phyloP scores from a whole-genome alignment of 345 rosid genomes.

The Luvunga scandens region DNA sequence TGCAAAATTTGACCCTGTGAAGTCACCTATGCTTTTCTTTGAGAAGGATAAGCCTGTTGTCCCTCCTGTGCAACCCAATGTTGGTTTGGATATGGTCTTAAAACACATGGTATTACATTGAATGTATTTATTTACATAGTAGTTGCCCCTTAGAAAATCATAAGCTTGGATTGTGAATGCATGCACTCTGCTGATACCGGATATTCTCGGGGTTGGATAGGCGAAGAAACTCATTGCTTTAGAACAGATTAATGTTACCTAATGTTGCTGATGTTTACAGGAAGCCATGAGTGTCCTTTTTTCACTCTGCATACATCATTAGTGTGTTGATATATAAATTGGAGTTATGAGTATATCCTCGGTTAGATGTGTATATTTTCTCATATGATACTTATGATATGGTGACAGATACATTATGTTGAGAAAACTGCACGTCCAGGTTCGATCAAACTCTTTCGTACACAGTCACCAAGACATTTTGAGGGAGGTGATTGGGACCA shows the following conservation, averaged over 20 bases:
- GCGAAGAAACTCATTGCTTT: neutral
- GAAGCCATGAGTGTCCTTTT: neutral
- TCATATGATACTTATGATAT: neutral
- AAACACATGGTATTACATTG: conserved; percentile 55
- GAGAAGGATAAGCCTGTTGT: conserved; percentile 60
- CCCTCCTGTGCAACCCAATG: conserved; percentile 63
- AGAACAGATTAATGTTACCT: neutral
- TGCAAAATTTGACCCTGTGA: conserved; percentile 79
- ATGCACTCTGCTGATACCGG: neutral
- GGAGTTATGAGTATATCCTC: neutral
- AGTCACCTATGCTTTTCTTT: conserved; percentile 93
- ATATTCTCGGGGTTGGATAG: neutral
- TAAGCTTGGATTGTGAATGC: neutral
- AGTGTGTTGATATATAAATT: neutral
- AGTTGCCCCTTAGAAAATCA: neutral
- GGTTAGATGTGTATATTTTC: neutral
- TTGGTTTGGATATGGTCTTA: conserved; percentile 72
- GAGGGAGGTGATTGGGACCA: conserved; percentile 99
- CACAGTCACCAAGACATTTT: conserved; percentile 94
- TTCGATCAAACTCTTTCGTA: conserved; percentile 58
- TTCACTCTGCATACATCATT: neutral
- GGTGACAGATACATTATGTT: conserved; percentile 41
- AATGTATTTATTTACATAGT: neutral
- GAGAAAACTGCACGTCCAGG: conserved; percentile 43
- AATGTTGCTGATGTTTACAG: neutral